These are phyloP conservation scores for Colletotrichum brevisporum DNA, from an alignment of 2,329 filamentous ascomycete genomes.

Conservation along the genomic window DNA sequence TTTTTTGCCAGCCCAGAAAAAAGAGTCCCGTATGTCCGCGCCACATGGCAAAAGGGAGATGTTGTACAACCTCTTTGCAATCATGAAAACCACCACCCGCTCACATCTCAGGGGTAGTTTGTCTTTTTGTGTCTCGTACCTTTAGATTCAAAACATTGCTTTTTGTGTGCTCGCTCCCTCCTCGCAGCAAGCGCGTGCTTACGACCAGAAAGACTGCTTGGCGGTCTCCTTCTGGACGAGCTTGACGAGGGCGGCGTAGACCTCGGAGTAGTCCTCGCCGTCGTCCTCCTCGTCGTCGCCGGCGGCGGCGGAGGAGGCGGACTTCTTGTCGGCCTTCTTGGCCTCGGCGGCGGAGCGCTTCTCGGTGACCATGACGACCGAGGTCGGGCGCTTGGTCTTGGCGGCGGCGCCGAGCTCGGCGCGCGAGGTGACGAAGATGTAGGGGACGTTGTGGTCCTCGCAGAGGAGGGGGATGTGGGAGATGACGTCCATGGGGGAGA, in stretches of 20 bases:
- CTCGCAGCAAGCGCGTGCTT: conserved; percentile 38
- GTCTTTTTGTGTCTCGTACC: conserved; percentile 16
- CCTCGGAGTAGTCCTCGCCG: conserved; percentile 73
- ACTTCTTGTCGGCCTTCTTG: conserved; percentile 59
- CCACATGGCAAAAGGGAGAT: conserved; percentile 37
- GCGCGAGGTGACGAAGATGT: conserved; percentile 93
- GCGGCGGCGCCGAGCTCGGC: conserved; percentile 95
- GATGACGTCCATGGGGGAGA: conserved; percentile 98
- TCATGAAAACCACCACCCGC: conserved; percentile 15
- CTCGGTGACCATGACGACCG: conserved; percentile 90
- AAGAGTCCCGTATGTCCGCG: conserved; percentile 38
- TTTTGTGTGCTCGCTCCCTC: neutral
- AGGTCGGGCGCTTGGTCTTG: conserved; percentile 95
- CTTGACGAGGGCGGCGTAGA: conserved; percentile 76
- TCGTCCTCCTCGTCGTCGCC: conserved; percentile 62
- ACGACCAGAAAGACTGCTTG: conserved; percentile 68
- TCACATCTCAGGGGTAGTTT: no score
- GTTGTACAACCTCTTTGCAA: conserved; percentile 39
- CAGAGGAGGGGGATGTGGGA: conserved; percentile 97
- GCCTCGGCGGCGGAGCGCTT: conserved; percentile 64
- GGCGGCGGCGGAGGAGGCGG: conserved; percentile 57
- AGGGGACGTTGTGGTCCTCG: conserved; percentile 97
- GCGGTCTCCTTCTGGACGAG: conserved; percentile 75
- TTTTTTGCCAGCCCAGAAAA: conserved; percentile 18
- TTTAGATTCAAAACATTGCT: neutral